Evolutionary conservation across 2,329 filamentous ascomycete genomes (phyloP).

Genomic region (Conoideocrella luteorostrata): DNA sequence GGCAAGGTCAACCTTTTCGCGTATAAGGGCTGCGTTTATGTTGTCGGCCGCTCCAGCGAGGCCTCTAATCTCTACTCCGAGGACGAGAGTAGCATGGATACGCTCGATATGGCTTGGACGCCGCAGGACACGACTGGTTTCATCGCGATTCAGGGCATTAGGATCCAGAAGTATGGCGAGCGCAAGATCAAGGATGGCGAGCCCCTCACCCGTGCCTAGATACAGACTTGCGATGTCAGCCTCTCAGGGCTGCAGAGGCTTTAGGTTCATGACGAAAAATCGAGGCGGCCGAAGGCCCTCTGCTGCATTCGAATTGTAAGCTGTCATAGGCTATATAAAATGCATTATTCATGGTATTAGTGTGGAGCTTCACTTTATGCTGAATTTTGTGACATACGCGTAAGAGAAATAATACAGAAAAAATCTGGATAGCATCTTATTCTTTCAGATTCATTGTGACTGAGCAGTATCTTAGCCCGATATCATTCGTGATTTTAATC

Average conservation of each 20-base stretch:
- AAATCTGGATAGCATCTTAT: background rate
- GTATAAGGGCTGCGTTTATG: conserved; percentile 44
- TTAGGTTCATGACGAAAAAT: background rate
- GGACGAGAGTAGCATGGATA: conserved; percentile 44
- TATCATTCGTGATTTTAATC: background rate
- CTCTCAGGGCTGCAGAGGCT: background rate
- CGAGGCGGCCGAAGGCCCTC: background rate
- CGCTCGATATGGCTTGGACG: conserved; percentile 11
- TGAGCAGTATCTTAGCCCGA: background rate
- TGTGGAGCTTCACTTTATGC: no score
- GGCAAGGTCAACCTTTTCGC: conserved; percentile 21
- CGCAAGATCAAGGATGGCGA: conserved; percentile 27
- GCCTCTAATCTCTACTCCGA: conserved; percentile 45
- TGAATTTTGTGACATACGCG: no score
- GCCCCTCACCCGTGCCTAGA: conserved; percentile 26
- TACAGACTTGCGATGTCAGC: background rate
- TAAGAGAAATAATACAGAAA: background rate
- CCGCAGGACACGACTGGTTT: conserved; percentile 54
- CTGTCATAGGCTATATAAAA: no score
- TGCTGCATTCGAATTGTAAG: background rate
- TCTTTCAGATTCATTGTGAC: background rate
- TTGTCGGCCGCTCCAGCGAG: conserved; percentile 38
- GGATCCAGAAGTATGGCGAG: conserved; percentile 44
- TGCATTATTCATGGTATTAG: no score
- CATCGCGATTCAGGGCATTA: conserved; percentile 64